Base-by-base conservation (phyloP, 306 rosid species). In the Quercus alba region DNA sequence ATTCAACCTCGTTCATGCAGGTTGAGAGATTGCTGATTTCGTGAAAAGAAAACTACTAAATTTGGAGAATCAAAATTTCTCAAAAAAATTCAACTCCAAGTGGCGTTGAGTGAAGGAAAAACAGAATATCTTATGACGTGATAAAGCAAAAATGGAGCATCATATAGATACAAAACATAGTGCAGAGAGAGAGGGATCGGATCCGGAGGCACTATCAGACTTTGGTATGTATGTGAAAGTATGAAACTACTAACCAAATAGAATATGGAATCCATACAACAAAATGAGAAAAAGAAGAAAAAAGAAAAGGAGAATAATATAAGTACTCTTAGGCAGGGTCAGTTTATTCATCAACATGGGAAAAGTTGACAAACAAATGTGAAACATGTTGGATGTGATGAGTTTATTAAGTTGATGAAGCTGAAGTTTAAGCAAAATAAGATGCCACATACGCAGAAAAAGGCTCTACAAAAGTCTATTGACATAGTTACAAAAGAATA, bases 121-220 rank as follows among this genome's bases (percentile, higher is more conserved):
- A 33, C 58, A 46, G 94, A 86, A 84, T 87, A 85, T 85, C n/a
- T 80, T 52, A 85, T 68, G 78, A 79, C 44, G 78, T 33, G 74
- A 49, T 25, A 26, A 62, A 17, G 58, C 17, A 81, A 71, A 62
- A 82, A 77, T 12, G 79, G 80, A 83, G 88, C 85, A 87, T 87
- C 86, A 78, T 84, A 81, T 80, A 75, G 86, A 57, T 67, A 19
- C 85, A 68, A 66, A 66, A 15, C 64, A 56, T 55, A 75, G 69
- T 84, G 90, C 77, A 66, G 61, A 57, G 64, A 68, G 56, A 38
- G 72, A 87, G 74, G 83, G 31, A 59, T 58, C 14, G 15, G 66
- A 66, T 63, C n/a, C 11, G 41, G 70, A 6, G 44, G 21, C 2
- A 8, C 70, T 15, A 26, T 30, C 54, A 3, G 54, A 49, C 17